Conservation (phyloP, 169 alveolate genomes). For the Cystoisospora suis region DNA sequence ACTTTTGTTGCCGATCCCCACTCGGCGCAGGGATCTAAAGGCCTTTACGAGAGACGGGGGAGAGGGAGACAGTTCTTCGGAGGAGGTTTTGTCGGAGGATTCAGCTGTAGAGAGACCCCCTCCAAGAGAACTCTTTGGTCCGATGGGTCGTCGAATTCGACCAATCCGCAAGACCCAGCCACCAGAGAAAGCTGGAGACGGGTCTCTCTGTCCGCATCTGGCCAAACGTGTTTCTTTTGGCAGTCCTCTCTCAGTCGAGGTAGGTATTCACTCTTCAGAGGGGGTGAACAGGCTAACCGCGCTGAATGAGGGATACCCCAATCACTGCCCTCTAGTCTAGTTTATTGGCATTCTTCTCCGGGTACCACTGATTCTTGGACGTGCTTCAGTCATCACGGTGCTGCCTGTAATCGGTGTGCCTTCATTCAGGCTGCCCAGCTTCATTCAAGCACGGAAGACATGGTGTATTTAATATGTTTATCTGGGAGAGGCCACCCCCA, state of each 20-base stretch:
- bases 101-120: neutral
- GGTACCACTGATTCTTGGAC: no score
- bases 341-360: neutral
- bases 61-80: no score
- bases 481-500: no score
- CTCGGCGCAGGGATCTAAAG: neutral
- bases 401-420: no score
- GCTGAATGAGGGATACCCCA: neutral
- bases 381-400: no score
- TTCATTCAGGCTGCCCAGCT: neutral
- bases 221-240: constrained; percentile 32
- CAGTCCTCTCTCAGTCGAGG: constrained; percentile 38
- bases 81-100: neutral
- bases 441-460: neutral
- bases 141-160: no score
- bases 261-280: neutral
- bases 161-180: no score
- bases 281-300: neutral
- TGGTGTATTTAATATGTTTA: no score
- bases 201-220: neutral
- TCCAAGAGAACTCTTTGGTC: neutral
- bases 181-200: neutral
- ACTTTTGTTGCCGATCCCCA: neutral
- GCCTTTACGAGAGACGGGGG: neutral
- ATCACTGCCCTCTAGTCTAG: neutral